phyloP scores from a whole-genome alignment of 768 basidiomycete species.

The Kwoniella dejecticola region DNA sequence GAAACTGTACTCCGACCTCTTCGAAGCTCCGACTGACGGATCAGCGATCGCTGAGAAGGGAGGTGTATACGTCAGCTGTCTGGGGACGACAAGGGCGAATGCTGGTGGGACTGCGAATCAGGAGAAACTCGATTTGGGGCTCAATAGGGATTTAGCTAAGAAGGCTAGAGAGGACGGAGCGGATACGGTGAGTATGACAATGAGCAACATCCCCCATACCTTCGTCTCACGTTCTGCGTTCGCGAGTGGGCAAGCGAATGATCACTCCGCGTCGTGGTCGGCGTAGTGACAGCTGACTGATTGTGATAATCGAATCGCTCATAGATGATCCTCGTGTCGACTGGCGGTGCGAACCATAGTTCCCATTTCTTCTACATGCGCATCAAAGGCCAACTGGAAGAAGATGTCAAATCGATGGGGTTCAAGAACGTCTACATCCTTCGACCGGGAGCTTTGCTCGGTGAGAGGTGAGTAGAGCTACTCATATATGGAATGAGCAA shows the following conservation, averaged over 20 bases:
- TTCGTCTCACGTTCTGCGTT: no score
- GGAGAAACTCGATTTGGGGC: slow-evolving; percentile 44
- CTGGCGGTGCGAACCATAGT: slow-evolving; percentile 26
- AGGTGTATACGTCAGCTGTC: slow-evolving; percentile 40
- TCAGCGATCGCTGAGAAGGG: slow-evolving; percentile 12
- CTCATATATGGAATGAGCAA: background rate
- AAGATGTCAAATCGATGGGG: slow-evolving; percentile 39
- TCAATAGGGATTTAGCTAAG: slow-evolving; percentile 49
- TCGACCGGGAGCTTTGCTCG: slow-evolving; percentile 47
- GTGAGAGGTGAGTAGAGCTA: slow-evolving; percentile 31
- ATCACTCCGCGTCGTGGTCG: no score
- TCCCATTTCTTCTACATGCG: slow-evolving; percentile 35
- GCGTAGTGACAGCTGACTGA: background rate
- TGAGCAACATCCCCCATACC: no score
- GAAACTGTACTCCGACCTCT: slow-evolving; percentile 27
- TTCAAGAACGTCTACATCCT: slow-evolving; percentile 47
- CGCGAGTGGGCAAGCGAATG: no score
- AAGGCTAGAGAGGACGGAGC: slow-evolving; percentile 48
- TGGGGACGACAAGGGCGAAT: slow-evolving; percentile 47
- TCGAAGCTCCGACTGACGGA: slow-evolving; percentile 8
- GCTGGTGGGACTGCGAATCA: slow-evolving; percentile 46
- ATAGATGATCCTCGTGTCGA: slow-evolving; percentile 51
- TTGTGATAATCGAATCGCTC: background rate
- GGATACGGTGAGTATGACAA: slow-evolving; percentile 47
- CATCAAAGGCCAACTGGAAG: slow-evolving; percentile 53